Base-by-base conservation (phyloP, 306 rosid species). In the Cicer judaicum region DNA sequence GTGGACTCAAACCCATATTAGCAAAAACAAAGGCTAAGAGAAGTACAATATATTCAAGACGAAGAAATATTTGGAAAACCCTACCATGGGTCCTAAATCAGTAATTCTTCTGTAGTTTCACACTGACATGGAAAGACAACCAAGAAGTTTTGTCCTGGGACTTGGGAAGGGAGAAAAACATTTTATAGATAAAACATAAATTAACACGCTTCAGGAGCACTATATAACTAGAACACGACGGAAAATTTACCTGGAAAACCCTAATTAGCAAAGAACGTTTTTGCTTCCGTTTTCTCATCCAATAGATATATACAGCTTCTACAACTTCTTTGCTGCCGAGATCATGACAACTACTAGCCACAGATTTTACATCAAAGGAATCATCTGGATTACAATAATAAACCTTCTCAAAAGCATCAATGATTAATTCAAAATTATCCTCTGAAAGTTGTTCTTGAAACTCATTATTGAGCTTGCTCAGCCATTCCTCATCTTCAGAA, bases 401-500 rank as follows among this genome's bases (percentile, higher is more conserved):
- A 36, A 79, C 86, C 85, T 88, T 93, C 86, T 93, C 98, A 68
- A 93, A 83, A 7, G 89, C 79, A 79, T 89, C 98, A 68, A 93
- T 66, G 76, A 89, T 85, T 42, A 84, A 77, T 87, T 93, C 97
- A 84, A 91, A 93, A 56, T 44, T 81, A 83, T 91, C 88, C 87
- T 62, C 86, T 0, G 89, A 82, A 61, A 93, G 47, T 60, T 29
- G 72, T 39, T 88, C 91, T 61, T 69, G 79, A 53, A 54, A 82
- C 63, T 81, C 85, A 7, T 57, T 2, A 61, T 89, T 93, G 54
- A 87, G 74, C 79, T 85, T 85, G 44, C 71, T 79, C 50, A 93
- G 85, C 96, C 97, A 93, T 70, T 76, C 85, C 84, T 91, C 96
- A 5, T 93, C 98, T 41, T 87, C 97, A 49, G 87, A 84, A 55